These are phyloP conservation scores for Ogataea henricii DNA, from an alignment of 805 yeast species.

Conservation along the genomic window DNA sequence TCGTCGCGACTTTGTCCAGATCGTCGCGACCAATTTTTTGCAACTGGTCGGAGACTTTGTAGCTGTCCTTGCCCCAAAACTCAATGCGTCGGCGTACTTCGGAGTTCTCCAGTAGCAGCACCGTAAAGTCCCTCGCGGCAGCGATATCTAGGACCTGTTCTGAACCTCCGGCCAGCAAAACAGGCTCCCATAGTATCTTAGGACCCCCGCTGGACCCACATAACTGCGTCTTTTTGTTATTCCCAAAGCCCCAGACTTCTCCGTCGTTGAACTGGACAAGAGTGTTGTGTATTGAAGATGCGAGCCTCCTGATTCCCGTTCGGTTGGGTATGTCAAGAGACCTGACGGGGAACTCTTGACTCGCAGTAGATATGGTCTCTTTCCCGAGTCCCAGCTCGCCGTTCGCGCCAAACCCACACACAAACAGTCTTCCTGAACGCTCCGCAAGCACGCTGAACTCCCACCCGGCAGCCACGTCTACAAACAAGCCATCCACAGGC, in stretches of 20 bases:
- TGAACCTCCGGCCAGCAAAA: conserved; percentile 8
- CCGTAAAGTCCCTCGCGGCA: conserved; percentile 64
- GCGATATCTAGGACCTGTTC: conserved; percentile 24
- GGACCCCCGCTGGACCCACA: conserved; percentile 22
- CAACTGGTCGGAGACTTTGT: conserved; percentile 14
- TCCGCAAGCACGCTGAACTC: conserved; percentile 62
- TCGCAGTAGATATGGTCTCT: background rate
- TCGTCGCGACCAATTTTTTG: background rate
- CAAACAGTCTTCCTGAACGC: conserved; percentile 41
- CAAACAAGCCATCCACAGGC: conserved; percentile 37
- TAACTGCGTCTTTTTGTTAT: conserved; percentile 61
- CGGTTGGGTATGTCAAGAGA: conserved; percentile 9
- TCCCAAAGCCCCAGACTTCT: conserved; percentile 66
- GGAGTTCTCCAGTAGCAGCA: conserved; percentile 29
- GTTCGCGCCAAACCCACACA: conserved; percentile 63
- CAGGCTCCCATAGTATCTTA: conserved; percentile 31
- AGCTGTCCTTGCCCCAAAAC: conserved; percentile 40
- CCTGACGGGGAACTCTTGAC: background rate
- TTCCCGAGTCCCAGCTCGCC: conserved; percentile 73
- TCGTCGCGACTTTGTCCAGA: conserved; percentile 14
- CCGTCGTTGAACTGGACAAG: conserved; percentile 44
- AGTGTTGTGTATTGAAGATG: conserved; percentile 49
- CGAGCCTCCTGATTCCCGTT: conserved; percentile 16
- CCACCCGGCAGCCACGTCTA: conserved; percentile 74
- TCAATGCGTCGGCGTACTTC: background rate